Evolutionary conservation across 345 rosid genomes (phyloP), one percentile per base, ranked within the genome.

Genomic region (Salix brachista): DNA sequence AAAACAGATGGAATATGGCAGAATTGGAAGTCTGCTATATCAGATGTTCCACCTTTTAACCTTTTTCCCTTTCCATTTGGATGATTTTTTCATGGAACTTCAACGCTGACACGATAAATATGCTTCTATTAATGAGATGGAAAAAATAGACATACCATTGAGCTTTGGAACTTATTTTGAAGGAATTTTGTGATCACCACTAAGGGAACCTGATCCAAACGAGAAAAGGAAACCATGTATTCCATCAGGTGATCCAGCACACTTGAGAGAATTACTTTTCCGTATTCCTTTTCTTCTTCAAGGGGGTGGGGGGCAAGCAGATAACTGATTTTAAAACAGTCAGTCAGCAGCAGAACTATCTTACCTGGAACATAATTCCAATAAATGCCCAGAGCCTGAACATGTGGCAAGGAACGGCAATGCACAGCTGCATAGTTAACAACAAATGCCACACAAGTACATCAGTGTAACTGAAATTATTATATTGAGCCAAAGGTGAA

Each of bases 291-390:
- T 23, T 23, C 28, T 58, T 58, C 62, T 58, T 19, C 23, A 8
- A n/a, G 28, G 28, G 62, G 11, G 6, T 4, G 62, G 62, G 28
- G 62, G 23, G 62, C 62, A n/a, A n/a, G 26, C 14, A 56, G 19
- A 19, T 2, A 52, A 18, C 58, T 52, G 58, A 6, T 58, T 58
- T 58, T 58, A 58, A 58, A 58, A 9, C 14, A 56, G 62, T 56
- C 62, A 10, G 6, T 4, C 62, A n/a, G 18, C 0, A 19, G 13
- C 21, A 13, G 30, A 41, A 39, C 7, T 7, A 26, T 65, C 72
- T 66, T 83, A 96, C 99, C 97, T 94, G 99, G 83, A 96, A 83
- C 99, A 96, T 92, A 18, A 96, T 94, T 48, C 98, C 99, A 19
- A 91, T 80, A 78, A 90, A 94, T 74, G 99, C 98, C 99, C 99